phyloP scores from a whole-genome alignment of 768 basidiomycete species.

The Calvatia gigantea region DNA sequence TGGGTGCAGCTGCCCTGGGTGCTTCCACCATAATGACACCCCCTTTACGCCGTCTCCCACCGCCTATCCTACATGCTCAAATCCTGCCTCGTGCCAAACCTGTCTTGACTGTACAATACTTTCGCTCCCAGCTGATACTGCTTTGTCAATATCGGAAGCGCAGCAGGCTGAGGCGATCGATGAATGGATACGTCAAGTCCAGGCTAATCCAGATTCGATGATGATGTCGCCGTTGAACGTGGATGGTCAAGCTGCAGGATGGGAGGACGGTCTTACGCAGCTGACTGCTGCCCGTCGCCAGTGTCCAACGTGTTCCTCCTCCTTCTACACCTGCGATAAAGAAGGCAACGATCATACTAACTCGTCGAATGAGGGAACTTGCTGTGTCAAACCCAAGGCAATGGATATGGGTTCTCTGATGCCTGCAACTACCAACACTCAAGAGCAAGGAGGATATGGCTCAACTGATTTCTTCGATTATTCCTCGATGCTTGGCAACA shows the following conservation, averaged over 20 bases:
- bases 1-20: slow-evolving; percentile 62
- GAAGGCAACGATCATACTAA: neutral
- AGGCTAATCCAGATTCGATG: slow-evolving; percentile 23
- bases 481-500: slow-evolving; percentile 8
- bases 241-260: neutral
- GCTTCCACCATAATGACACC: slow-evolving; percentile 48
- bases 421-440: neutral
- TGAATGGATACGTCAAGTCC: slow-evolving; percentile 61
- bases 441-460: neutral
- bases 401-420: neutral
- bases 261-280: neutral
- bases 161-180: slow-evolving; percentile 46
- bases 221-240: slow-evolving; percentile 3
- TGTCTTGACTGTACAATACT: slow-evolving; percentile 67
- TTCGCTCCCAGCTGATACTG: slow-evolving; percentile 39
- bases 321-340: slow-evolving; percentile 8
- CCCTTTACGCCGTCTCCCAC: slow-evolving; percentile 28
- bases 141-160: slow-evolving; percentile 39
- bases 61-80: slow-evolving; percentile 33
- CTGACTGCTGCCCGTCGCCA: neutral
- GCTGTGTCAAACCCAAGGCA: slow-evolving; percentile 7
- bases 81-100: slow-evolving; percentile 34
- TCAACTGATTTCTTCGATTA: slow-evolving; percentile 10
- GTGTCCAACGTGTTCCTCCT: slow-evolving; percentile 9
- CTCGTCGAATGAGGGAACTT: neutral